Evolutionary conservation across 2,329 filamentous ascomycete species (phyloP), one percentile per base, ranked within the genome.

Genomic region (Rutstroemia sp.): DNA sequence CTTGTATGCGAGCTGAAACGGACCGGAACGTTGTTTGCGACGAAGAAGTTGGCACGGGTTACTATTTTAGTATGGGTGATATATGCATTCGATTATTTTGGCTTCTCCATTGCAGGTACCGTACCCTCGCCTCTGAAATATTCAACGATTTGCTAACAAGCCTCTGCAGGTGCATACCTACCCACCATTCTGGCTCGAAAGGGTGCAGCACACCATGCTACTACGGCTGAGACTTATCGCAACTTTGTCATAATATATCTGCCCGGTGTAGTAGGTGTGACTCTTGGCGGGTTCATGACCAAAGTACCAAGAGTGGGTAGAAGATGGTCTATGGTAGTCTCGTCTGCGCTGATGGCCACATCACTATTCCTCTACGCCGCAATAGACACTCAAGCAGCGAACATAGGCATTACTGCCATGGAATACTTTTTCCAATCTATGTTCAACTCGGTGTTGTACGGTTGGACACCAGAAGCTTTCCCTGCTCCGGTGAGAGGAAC

Each of bases 401-500:
- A 66, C 51, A 60, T 67, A n/a, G 65, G 67, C 1, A 57, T 68
- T 8, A 67, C 65, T 21, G 61, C 63, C 2, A 62, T 70, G 54
- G 68, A 69, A 54, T 68, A 69, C 51, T 66, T 69, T 52, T 66
- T 70, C 57, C 67, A 69, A 54, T 57, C 53, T 5, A 63, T 65
- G 60, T 65, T 64, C 49, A 65, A 65, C 34, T 62, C 63, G 3
- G 58, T 65, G 5, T 34, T 65, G 2, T 65, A 65, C 39, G 62
- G 59, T 2, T 64, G 59, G 58, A 61, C 63, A 10, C 62, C 63
- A 1, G 62, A 64, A 54, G 57, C 57, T 4, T 65, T 65, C 59
- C 75, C 77, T 0, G 76, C 78, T 3, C 73, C 74, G 0, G 74
- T 80, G 16, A 67, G 77, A 38, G 78, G 77, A 4, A 80, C 76